phyloP scores from a whole-genome alignment of 2,329 filamentous ascomycete species.

The Diplodia scrobiculata region DNA sequence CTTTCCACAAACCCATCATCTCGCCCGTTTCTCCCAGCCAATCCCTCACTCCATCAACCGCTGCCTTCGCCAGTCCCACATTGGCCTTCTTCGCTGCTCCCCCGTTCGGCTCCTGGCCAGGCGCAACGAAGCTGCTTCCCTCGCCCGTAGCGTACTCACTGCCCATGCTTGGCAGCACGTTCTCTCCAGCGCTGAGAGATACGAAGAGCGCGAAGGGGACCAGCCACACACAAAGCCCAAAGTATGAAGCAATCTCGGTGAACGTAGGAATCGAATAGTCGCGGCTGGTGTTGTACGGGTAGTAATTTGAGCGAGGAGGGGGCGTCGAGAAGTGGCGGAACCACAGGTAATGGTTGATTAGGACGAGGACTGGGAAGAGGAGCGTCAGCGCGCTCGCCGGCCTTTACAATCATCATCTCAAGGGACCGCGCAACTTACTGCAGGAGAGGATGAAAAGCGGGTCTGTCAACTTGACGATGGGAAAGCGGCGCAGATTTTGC shows the following conservation, averaged over 20 bases:
- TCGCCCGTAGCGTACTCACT: conserved; percentile 68
- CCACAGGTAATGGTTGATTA: conserved; percentile 92
- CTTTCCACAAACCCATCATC: conserved; percentile 64
- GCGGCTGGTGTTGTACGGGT: conserved; percentile 63
- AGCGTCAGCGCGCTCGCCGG: neutral
- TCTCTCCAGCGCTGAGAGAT: conserved; percentile 88
- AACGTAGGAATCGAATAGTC: conserved; percentile 73
- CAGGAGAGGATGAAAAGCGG: conserved; percentile 85
- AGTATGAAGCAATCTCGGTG: conserved; percentile 92
- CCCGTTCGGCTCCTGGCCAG: conserved; percentile 48
- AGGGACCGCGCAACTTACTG: conserved; percentile 53
- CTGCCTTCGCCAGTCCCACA: conserved; percentile 58
- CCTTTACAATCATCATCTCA: too few species aligned
- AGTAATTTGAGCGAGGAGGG: conserved; percentile 50
- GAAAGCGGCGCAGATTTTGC: conserved; percentile 77
- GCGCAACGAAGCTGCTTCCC: conserved; percentile 52
- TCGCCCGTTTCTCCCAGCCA: conserved; percentile 66
- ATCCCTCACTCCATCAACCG: conserved; percentile 64
- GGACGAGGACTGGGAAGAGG: conserved; percentile 66
- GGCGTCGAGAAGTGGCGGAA: conserved; percentile 83
- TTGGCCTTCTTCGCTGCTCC: conserved; percentile 57
- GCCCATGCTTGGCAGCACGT: conserved; percentile 90
- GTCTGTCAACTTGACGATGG: conserved; percentile 80
- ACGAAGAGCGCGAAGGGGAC: conserved; percentile 96
- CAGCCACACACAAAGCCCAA: conserved; percentile 94